These are phyloP conservation scores for Cystofilobasidium bisporidii DNA, from an alignment of 768 basidiomycete genomes.

Conservation along the genomic window DNA sequence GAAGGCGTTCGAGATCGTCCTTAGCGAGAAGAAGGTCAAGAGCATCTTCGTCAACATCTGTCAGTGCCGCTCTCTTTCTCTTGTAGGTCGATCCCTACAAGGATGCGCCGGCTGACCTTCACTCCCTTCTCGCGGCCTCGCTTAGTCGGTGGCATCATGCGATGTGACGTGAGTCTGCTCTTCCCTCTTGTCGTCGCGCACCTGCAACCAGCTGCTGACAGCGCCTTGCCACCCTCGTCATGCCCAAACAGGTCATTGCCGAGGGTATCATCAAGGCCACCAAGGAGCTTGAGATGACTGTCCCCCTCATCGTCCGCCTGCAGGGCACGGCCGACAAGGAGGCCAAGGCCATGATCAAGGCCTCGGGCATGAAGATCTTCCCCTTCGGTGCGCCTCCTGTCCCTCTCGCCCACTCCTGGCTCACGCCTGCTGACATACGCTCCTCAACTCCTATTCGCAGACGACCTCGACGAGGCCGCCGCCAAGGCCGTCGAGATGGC, in stretches of 20 bases:
- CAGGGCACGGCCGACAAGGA: constrained; percentile 51
- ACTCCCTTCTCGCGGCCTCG: constrained; percentile 1
- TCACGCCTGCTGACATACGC: neutral
- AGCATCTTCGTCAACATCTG: constrained; percentile 88
- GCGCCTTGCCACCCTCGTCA: too few species aligned
- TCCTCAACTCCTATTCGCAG: constrained; percentile 37
- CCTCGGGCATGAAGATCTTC: constrained; percentile 85
- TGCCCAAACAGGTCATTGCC: constrained; percentile 34
- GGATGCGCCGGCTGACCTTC: neutral
- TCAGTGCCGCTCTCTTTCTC: constrained; percentile 56
- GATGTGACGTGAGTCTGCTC: constrained; percentile 75
- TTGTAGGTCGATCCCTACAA: neutral
- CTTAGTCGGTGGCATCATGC: constrained; percentile 72
- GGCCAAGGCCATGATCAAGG: constrained; percentile 58
- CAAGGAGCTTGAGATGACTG: constrained; percentile 70
- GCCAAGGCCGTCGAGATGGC: constrained; percentile 43
- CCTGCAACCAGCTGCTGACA: neutral
- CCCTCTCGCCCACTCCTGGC: neutral
- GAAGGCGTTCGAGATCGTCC: constrained; percentile 94
- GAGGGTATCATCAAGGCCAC: constrained; percentile 94
- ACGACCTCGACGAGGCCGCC: constrained; percentile 85
- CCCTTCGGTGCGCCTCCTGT: constrained; percentile 48
- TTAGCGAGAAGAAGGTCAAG: constrained; percentile 84
- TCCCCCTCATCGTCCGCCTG: constrained; percentile 85
- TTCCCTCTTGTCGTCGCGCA: neutral